Evolutionary conservation across 257 asterid genomes (phyloP).

Genomic region (Rehmannia glutinosa): DNA sequence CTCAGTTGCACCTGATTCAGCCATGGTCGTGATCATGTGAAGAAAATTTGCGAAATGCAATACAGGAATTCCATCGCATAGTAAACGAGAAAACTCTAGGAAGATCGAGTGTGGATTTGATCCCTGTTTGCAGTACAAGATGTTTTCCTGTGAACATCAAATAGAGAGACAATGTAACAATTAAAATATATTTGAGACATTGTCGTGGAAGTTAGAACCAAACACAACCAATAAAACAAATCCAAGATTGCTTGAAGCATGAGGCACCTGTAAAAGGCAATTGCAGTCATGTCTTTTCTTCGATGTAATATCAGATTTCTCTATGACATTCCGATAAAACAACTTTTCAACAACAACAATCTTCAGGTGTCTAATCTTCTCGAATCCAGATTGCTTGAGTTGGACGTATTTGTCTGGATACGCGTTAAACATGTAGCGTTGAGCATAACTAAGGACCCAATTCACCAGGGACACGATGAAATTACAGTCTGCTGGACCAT

Average conservation of each 20-base stretch:
- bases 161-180: too few species aligned
- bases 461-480: constrained; percentile 56
- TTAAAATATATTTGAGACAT: too few species aligned
- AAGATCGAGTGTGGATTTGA: constrained; percentile 70
- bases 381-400: constrained; percentile 58
- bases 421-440: constrained; percentile 57
- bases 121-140: constrained; percentile 55
- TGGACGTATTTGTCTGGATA: constrained; percentile 56
- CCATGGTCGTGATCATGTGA: constrained; percentile 82
- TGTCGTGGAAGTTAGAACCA: too few species aligned
- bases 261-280: constrained; percentile 83
- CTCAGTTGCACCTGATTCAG: constrained; percentile 72
- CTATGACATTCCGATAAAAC: constrained; percentile 66
- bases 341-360: constrained; percentile 66
- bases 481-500: constrained; percentile 51
- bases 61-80: constrained; percentile 49
- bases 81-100: constrained; percentile 68
- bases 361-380: constrained; percentile 44
- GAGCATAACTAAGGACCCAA: constrained; percentile 96
- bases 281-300: constrained; percentile 55
- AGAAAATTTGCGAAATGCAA: constrained; percentile 90
- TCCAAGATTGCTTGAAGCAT: too few species aligned
- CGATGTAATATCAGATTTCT: constrained; percentile 40
- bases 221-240: too few species aligned
- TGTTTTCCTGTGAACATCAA: constrained; percentile 53